Base-by-base conservation (phyloP, 345 rosid genomes). In the Anacardium occidentale region DNA sequence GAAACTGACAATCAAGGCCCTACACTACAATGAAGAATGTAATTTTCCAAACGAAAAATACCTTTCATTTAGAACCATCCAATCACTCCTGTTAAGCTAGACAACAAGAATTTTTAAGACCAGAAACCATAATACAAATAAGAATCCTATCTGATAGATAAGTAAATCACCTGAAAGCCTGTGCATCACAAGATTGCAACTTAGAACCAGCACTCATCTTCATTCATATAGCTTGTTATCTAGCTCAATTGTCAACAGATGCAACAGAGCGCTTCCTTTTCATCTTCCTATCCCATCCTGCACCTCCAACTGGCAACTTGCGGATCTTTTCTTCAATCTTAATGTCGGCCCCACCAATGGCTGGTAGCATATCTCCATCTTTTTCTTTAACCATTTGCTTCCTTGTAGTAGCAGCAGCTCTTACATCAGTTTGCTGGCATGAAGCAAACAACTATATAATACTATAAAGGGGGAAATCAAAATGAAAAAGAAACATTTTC, bases 231-330 rank as follows among this genome's bases (percentile, higher is more conserved):
- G 83, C 56, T 58, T 86, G 87, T 78, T 13, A 22, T 85, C 90
- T 66, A 79, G 90, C 62, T 92, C 96, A 87, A 76, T 74, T 82
- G 64, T 88, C 87, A 55, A 90, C 87, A 71, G 90, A 77, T 63
- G 91, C 93, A 82, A 91, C 90, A 81, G 99, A 95, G 61, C 96
- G 91, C 78, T 87, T 95, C 79, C 90, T 87, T 82, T 91, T 95
- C 85, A 87, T 88, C 84, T 85, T 95, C 72, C 85, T 88, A 62
- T 92, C 99, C 98, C 99, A 92, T 79, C 89, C 94, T 77, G 92
- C 99, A 72, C 96, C 91, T 74, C 89, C 92, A 76, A 87, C 84
- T 57, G 97, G 92, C 76, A 92, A 77, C 80, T 83, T 87, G 68
- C 87, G 91, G 26, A 90, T 90, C 86, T 89, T 95, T 77, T 88